Evolutionary conservation across 2,329 filamentous ascomycete genomes (phyloP).

Genomic region (Monosporascus cannonballus): DNA sequence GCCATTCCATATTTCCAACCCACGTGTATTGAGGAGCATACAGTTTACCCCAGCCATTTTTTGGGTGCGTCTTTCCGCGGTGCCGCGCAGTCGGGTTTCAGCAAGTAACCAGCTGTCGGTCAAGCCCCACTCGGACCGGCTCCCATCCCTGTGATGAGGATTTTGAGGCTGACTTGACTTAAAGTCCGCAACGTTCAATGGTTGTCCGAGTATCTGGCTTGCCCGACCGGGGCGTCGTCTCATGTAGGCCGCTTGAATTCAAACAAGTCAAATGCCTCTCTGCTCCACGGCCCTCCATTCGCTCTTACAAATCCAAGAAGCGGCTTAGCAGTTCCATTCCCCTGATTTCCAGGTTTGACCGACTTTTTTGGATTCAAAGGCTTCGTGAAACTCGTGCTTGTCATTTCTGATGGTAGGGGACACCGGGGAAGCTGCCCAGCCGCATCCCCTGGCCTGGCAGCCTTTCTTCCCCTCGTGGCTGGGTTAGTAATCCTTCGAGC

Average conservation of each 20-base stretch:
- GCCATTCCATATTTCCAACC: too few relatives aligned
- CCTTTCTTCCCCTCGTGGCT: slow-evolving; percentile 47
- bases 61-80: too few relatives aligned
- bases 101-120: neutral
- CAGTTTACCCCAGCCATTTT: too few relatives aligned
- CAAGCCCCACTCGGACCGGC: neutral
- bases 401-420: slow-evolving; percentile 17
- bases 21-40: too few relatives aligned
- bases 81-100: neutral
- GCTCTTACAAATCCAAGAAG: slow-evolving; percentile 41
- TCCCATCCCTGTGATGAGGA: neutral
- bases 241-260: slow-evolving; percentile 49
- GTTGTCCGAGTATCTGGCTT: neutral
- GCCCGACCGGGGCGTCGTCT: neutral
- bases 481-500: slow-evolving; percentile 34
- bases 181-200: neutral
- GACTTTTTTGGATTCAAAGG: slow-evolving; percentile 3
- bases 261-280: slow-evolving; percentile 61
- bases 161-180: neutral
- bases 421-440: slow-evolving; percentile 40
- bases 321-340: slow-evolving; percentile 8
- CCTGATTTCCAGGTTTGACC: slow-evolving; percentile 2
- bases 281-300: slow-evolving; percentile 61
- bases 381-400: neutral
- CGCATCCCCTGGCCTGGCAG: slow-evolving; percentile 44